These are phyloP conservation scores for Phytophthora ohioensis DNA, from an alignment of 352 stramenopile species.

Conservation along the genomic window DNA sequence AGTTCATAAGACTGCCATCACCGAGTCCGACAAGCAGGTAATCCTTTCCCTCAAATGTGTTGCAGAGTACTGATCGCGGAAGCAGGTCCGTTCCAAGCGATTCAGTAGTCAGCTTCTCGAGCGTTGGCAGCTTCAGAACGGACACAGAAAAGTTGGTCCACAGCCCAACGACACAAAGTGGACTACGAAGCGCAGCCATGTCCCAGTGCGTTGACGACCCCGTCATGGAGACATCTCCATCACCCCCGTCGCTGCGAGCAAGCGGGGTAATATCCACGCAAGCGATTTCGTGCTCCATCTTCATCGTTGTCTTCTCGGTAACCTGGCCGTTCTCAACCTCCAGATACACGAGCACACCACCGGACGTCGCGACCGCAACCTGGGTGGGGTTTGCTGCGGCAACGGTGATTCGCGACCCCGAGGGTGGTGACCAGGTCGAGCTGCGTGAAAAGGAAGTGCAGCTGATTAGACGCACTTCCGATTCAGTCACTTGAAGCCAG, in stretches of 20 bases:
- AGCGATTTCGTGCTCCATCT: constrained; percentile 95
- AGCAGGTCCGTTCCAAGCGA: constrained; percentile 84
- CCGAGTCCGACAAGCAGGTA: constrained; percentile 98
- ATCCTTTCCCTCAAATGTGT: constrained; percentile 83
- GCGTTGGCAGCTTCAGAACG: constrained; percentile 82
- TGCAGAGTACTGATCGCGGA: constrained; percentile 90
- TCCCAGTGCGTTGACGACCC: constrained; percentile 62
- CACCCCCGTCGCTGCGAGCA: constrained; percentile 20
- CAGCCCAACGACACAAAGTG: constrained; percentile 87
- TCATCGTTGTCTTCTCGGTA: constrained; percentile 64
- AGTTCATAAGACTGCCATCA: constrained; percentile 96
- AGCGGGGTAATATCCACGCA: constrained; percentile 93
- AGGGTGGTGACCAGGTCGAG: constrained; percentile 82
- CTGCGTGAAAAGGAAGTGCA: constrained; percentile 68
- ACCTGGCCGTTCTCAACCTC: constrained; percentile 73
- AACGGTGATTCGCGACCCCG: constrained; percentile 78
- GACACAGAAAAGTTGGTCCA: constrained; percentile 95
- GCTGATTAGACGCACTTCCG: constrained; percentile 90
- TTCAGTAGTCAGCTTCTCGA: constrained; percentile 75
- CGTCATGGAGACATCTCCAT: constrained; percentile 75
- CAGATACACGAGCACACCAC: constrained; percentile 92
- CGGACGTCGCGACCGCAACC: constrained; percentile 91
- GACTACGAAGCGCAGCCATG: constrained; percentile 52
- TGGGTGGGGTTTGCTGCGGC: constrained; percentile 92
- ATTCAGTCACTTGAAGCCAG: constrained; percentile 96